Percentiles rank a stretch among this genome's conserved stretches.
Conservation (phyloP, 2,329 filamentous ascomycete genomes). For the Talaromyces sp. region DNA sequence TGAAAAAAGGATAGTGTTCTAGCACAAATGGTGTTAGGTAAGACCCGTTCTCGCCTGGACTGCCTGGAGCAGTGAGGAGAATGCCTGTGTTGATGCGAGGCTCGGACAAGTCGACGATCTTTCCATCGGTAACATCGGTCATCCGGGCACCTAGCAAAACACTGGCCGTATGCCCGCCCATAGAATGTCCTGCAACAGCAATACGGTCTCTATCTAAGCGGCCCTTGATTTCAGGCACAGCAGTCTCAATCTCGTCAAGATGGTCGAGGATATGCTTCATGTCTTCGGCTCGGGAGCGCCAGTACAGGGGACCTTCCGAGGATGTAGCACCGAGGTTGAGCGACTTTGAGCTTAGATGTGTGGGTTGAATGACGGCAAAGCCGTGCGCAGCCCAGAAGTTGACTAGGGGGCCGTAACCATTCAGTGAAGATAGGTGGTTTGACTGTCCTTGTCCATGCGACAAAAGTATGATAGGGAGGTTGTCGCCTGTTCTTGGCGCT, state of each 20-base stretch:
- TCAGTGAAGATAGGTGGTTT: constrained; percentile 35
- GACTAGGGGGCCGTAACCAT: constrained; percentile 38
- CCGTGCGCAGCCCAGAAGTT: constrained; percentile 40
- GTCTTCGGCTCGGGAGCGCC: constrained; percentile 30
- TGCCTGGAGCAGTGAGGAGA: constrained; percentile 27
- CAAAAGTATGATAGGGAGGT: constrained; percentile 37
- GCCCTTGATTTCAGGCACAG: constrained; percentile 26
- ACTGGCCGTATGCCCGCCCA: constrained; percentile 29
- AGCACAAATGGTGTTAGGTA: constrained; percentile 20
- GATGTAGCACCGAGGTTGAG: constrained; percentile 17
- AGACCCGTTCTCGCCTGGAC: constrained; percentile 16
- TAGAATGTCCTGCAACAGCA: constrained; percentile 36
- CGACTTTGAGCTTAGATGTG: constrained; percentile 33
- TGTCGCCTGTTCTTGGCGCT: constrained; percentile 22
- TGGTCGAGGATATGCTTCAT: constrained; percentile 33
- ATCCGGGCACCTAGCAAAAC: constrained; percentile 32
- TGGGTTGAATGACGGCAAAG: constrained; percentile 41
- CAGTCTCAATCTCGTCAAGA: constrained; percentile 30
- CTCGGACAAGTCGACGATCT: constrained; percentile 18
- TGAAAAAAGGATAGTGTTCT: constrained; percentile 25
- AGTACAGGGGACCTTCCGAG: constrained; percentile 21
- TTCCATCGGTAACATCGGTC: constrained; percentile 24
- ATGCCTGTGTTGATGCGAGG: constrained; percentile 35
- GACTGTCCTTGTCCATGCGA: constrained; percentile 37
- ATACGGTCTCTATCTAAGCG: constrained; percentile 29